These are phyloP conservation scores for Solanum etuberosum DNA, from an alignment of 257 asterid genomes.

Conservation along the genomic window DNA sequence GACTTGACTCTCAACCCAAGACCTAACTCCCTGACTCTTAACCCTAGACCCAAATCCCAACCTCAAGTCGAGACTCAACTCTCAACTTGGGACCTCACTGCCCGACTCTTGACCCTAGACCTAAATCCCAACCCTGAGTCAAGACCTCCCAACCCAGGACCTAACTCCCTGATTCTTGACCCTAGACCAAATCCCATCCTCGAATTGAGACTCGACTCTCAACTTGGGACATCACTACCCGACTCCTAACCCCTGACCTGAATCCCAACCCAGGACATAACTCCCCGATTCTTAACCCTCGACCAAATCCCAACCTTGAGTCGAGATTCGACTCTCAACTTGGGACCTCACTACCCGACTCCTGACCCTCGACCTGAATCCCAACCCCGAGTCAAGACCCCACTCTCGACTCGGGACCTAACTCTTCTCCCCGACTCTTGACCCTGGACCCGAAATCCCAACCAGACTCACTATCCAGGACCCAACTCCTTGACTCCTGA, in stretches of 20 bases:
- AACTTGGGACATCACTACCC: no score
- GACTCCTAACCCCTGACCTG: no score
- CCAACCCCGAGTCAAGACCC: background rate
- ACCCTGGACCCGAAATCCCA: no score
- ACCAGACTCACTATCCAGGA: background rate
- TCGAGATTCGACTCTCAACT: no score
- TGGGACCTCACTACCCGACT: background rate
- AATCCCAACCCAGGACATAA: no score
- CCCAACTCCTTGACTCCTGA: background rate
- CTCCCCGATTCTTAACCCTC: no score
- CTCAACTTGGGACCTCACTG: background rate
- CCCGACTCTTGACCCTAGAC: background rate
- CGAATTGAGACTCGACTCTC: no score
- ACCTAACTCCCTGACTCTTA: background rate
- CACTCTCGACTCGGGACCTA: background rate
- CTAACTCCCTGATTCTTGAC: no score
- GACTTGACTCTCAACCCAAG: background rate
- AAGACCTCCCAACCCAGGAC: no score
- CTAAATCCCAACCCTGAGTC: background rate
- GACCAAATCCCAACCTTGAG: no score
- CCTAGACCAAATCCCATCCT: background rate
- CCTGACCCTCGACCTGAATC: background rate
- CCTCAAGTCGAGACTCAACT: background rate
- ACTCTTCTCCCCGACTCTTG: background rate
- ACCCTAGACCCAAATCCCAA: background rate